These are phyloP conservation scores for Pelagophyceae sp. DNA, from an alignment of 352 stramenopile genomes.

Conservation along the genomic window DNA sequence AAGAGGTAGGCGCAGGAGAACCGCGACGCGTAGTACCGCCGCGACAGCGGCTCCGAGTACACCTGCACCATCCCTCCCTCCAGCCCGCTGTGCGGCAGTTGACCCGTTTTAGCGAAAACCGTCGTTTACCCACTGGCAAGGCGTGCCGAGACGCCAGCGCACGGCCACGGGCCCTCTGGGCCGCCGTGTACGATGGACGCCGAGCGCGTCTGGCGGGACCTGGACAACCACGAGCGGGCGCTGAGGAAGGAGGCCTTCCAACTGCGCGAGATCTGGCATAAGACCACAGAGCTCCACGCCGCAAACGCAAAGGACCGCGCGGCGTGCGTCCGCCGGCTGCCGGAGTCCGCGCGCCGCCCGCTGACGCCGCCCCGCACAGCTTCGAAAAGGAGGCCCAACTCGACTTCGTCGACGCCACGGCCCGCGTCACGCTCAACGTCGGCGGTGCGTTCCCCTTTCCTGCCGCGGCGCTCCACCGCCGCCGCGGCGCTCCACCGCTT, in stretches of 20 bases:
- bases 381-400: slow-evolving; percentile 32
- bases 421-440: slow-evolving; percentile 37
- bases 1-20: slow-evolving; percentile 51
- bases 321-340: slow-evolving; percentile 27
- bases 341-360: no score
- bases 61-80: slow-evolving; percentile 23
- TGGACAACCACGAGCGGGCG: slow-evolving; percentile 33
- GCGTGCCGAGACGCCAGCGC: no score
- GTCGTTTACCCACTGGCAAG: no score
- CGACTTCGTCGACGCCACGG: slow-evolving; percentile 24
- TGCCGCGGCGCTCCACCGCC: no score
- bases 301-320: slow-evolving; percentile 27
- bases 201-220: slow-evolving; percentile 28
- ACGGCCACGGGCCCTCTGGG: no score
- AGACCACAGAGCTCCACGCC: slow-evolving; percentile 37
- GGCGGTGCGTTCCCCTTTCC: slow-evolving; percentile 29
- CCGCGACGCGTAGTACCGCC: slow-evolving; percentile 51
- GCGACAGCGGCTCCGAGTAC: slow-evolving; percentile 41
- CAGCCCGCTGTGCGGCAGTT: neutral
- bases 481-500: no score
- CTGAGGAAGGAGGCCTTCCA: slow-evolving; percentile 22
- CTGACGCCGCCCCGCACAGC: no score
- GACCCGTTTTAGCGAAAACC: neutral
- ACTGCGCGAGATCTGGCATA: slow-evolving; percentile 36
- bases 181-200: neutral